Evolutionary conservation across 257 asterid species (phyloP).

Genomic region (Oldenlandia corymbosa): DNA sequence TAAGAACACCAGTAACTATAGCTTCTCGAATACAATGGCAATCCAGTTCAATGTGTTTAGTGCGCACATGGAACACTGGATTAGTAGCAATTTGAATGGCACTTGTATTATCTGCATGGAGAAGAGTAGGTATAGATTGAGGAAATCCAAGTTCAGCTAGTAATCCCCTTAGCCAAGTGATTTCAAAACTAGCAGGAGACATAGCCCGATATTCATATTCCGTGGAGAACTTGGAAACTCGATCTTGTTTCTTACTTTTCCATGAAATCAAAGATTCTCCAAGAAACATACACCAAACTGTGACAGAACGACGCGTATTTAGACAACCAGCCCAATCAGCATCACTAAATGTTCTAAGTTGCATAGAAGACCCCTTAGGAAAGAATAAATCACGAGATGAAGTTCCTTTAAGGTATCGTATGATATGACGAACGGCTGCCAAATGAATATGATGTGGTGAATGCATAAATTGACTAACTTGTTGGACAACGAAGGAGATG

Average conservation of each 20-base stretch:
- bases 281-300: neutral
- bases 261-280: no score
- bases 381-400: neutral
- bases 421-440: neutral
- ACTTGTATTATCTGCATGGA: constrained; percentile 9
- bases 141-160: neutral
- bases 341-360: no score
- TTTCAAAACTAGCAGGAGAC: no score
- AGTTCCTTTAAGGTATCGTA: neutral
- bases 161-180: neutral
- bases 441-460: neutral
- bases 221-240: neutral
- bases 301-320: no score
- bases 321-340: no score
- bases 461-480: neutral
- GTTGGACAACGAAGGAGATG: neutral
- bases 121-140: neutral
- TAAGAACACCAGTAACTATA: neutral
- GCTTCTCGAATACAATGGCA: no score
- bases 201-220: no score
- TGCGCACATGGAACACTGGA: no score
- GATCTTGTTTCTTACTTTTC: no score
- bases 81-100: neutral
- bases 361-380: neutral
- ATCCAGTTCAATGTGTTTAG: no score